phyloP scores from a whole-genome alignment of 2,329 filamentous ascomycete genomes.

The Berkeleyomyces rouxiae region DNA sequence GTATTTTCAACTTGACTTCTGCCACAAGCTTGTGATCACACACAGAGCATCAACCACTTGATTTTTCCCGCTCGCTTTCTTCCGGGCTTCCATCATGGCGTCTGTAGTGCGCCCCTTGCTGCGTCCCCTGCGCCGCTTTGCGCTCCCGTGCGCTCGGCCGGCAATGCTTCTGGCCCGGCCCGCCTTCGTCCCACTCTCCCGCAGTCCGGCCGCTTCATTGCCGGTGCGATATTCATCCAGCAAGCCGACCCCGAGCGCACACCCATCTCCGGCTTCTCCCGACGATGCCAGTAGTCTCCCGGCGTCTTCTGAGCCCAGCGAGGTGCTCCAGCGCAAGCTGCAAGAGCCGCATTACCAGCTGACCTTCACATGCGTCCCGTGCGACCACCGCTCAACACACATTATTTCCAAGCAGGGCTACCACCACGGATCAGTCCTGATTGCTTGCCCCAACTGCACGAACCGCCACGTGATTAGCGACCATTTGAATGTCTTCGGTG shows the following conservation, averaged over 20 bases:
- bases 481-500: constrained; percentile 64
- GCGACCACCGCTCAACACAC: constrained; percentile 64
- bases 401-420: constrained; percentile 87
- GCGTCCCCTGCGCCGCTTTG: constrained; percentile 6
- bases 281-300: not conserved
- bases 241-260: not conserved
- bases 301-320: constrained; percentile 16
- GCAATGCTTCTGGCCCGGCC: not conserved
- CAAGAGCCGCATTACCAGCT: constrained; percentile 62
- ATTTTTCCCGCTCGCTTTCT: not conserved
- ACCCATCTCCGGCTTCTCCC: not conserved
- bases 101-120: constrained; percentile 4
- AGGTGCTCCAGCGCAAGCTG: constrained; percentile 20
- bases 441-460: constrained; percentile 72
- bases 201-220: not conserved
- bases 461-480: constrained; percentile 86
- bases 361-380: constrained; percentile 85
- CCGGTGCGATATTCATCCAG: not conserved
- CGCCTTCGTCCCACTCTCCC: not conserved
- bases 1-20: not conserved
- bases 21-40: not conserved
- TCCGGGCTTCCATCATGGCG: not conserved
- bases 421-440: constrained; percentile 74
- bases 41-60: not conserved
- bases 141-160: not conserved